Evolutionary conservation across 2,329 filamentous ascomycete species (phyloP), one percentile per base, ranked within the genome.

Genomic region (Teratosphaeria viscida): DNA sequence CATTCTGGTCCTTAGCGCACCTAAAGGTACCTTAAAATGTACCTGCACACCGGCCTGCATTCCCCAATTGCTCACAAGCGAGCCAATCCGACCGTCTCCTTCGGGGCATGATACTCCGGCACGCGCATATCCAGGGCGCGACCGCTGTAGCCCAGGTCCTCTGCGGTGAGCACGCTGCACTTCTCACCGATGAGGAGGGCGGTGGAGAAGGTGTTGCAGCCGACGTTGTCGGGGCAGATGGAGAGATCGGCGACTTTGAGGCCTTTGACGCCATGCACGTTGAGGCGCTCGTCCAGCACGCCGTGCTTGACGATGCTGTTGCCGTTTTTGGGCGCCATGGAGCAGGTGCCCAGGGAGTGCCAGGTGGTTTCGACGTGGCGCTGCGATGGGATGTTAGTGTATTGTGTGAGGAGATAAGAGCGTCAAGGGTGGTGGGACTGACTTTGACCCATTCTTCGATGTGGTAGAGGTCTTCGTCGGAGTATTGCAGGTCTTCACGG

Each of bases 221-320:
- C 87, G 26, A 90, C 87, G 64, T 90, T 91, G 73, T 90, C 87
- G 0, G 88, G 87, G 73, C 87, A 90, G 77, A 90, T 88, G 56
- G 81, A 85, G 53, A 90, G 73, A 72, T 91, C 88, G 12, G 86
- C 86, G 27, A 90, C 87, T 80, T 90, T 90, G 67, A 91, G 81
- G 16, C 85, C 85, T 78, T 89, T 81, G 64, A 90, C 86, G 57
- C 87, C 88, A 70, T 90, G 86, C 2, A 91, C 87, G 65, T 90
- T 90, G 59, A 91, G 80, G 61, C 87, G 82, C 74, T 89, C 86
- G 69, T 91, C 88, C 43, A 91, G 75, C 0, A 91, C 88, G 61
- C 88, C 88, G 68, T 90, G 86, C 76, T 88, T 89, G 72, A 91
- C 87, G 68, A 92, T 89, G 67, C 82, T 85, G 77, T 90, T 92